Percentiles rank a stretch among this genome's conserved stretches.
Evolutionary conservation across 192 early-diverging fungal species (phyloP).

Genomic region (Backusella macrospora): DNA sequence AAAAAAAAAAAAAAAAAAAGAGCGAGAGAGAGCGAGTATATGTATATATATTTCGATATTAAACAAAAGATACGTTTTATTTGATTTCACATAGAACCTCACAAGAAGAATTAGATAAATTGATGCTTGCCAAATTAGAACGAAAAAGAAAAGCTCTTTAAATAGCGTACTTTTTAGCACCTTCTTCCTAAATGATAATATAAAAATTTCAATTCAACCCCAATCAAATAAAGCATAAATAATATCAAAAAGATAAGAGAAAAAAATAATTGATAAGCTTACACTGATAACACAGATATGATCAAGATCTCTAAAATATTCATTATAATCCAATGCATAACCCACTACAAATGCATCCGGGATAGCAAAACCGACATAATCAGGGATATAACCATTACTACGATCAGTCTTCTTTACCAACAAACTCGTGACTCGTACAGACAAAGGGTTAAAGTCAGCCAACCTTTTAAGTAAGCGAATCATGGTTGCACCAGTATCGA

Average conservation of each 20-base stretch:
- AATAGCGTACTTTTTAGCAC: slow-evolving; percentile 29
- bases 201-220: background rate
- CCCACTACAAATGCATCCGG: slow-evolving; percentile 92
- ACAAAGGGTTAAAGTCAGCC: slow-evolving; percentile 71
- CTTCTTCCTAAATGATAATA: slow-evolving; percentile 32
- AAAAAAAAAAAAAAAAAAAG: too few species aligned
- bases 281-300: slow-evolving; percentile 91
- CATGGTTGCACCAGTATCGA: slow-evolving; percentile 92
- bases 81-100: slow-evolving; percentile 41
- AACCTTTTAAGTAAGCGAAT: slow-evolving; percentile 73
- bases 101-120: slow-evolving; percentile 54
- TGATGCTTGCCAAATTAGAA: slow-evolving; percentile 45
- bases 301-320: slow-evolving; percentile 90
- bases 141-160: slow-evolving; percentile 6
- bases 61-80: background rate
- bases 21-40: background rate
- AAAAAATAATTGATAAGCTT: slow-evolving; percentile 37
- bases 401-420: slow-evolving; percentile 84
- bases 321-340: slow-evolving; percentile 89
- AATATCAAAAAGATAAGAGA: background rate
- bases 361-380: slow-evolving; percentile 89
- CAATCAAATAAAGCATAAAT: background rate
- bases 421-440: slow-evolving; percentile 81
- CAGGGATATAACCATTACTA: slow-evolving; percentile 84
- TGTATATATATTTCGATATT: background rate